These are phyloP conservation scores for Theileria parva DNA, from an alignment of 169 alveolate species.

Conservation along the genomic window DNA sequence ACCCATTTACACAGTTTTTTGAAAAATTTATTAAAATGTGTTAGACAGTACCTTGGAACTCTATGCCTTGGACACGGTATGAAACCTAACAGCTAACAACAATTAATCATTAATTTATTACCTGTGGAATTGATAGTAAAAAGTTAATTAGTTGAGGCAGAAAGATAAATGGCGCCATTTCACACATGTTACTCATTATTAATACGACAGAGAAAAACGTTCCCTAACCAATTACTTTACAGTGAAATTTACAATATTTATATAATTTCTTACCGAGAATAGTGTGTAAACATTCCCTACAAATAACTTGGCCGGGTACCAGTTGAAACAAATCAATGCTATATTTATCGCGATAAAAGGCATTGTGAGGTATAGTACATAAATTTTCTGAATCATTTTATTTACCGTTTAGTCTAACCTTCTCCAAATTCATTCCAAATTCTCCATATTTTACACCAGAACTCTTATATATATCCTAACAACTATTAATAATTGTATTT, in stretches of 20 bases:
- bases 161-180: slow-evolving; percentile 73
- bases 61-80: slow-evolving; percentile 91
- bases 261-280: slow-evolving; percentile 84
- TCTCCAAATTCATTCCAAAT: background rate
- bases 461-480: slow-evolving; percentile 19
- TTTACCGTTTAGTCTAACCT: background rate
- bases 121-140: slow-evolving; percentile 87
- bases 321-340: slow-evolving; percentile 56
- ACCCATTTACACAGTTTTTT: background rate
- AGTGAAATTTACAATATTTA: slow-evolving; percentile 59
- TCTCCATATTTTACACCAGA: background rate
- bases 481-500: background rate
- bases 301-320: slow-evolving; percentile 90
- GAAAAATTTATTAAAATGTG: too few species aligned
- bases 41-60: slow-evolving; percentile 75
- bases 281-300: slow-evolving; percentile 93
- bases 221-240: slow-evolving; percentile 73
- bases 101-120: background rate
- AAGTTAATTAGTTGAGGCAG: slow-evolving; percentile 92
- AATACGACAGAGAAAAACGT: slow-evolving; percentile 85
- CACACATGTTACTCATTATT: slow-evolving; percentile 39
- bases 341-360: slow-evolving; percentile 56
- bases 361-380: slow-evolving; percentile 37
- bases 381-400: slow-evolving; percentile 3
- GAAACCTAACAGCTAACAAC: slow-evolving; percentile 78